phyloP scores from a whole-genome alignment of 306 rosid genomes.

The Begonia masoniana region DNA sequence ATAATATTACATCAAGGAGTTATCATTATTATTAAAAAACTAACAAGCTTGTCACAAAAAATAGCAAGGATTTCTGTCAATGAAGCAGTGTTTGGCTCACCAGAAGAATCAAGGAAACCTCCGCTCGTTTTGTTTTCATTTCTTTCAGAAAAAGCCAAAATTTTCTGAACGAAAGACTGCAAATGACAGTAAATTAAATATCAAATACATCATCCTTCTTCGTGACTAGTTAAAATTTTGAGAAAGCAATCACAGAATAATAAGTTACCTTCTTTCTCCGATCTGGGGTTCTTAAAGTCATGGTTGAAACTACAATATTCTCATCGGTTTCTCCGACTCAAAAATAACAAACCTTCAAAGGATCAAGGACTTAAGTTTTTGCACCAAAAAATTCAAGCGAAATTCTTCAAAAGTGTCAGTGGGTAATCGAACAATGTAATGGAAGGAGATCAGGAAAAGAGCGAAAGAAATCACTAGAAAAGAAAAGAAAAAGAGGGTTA shows the following conservation, averaged over 20 bases:
- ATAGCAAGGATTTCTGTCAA: too few relatives aligned
- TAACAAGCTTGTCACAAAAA: too few relatives aligned
- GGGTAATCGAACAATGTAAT: too few relatives aligned
- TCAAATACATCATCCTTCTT: background rate
- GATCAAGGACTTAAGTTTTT: too few relatives aligned
- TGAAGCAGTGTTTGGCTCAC: slow-evolving; percentile 32
- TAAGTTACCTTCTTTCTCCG: slow-evolving; percentile 23
- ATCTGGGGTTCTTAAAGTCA: slow-evolving; percentile 23
- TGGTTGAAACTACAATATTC: slow-evolving; percentile 11
- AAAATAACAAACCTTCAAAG: too few relatives aligned
- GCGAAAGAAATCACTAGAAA: slow-evolving; percentile 2
- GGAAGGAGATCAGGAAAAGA: too few relatives aligned
- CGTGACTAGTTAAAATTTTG: too few relatives aligned
- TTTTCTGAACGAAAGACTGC: slow-evolving; percentile 63
- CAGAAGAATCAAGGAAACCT: slow-evolving; percentile 33
- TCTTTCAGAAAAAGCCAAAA: slow-evolving; percentile 48
- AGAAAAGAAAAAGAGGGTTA: slow-evolving; percentile 2
- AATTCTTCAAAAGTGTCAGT: too few relatives aligned
- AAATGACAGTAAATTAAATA: slow-evolving; percentile 7
- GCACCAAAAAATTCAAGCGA: too few relatives aligned
- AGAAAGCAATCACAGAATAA: background rate
- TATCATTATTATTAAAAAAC: too few relatives aligned
- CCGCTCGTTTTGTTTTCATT: slow-evolving; percentile 26
- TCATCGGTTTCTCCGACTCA: slow-evolving; percentile 15
- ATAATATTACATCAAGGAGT: too few relatives aligned